phyloP scores from a whole-genome alignment of 2,329 filamentous ascomycete species.

The Aspergillus chevalieri region DNA sequence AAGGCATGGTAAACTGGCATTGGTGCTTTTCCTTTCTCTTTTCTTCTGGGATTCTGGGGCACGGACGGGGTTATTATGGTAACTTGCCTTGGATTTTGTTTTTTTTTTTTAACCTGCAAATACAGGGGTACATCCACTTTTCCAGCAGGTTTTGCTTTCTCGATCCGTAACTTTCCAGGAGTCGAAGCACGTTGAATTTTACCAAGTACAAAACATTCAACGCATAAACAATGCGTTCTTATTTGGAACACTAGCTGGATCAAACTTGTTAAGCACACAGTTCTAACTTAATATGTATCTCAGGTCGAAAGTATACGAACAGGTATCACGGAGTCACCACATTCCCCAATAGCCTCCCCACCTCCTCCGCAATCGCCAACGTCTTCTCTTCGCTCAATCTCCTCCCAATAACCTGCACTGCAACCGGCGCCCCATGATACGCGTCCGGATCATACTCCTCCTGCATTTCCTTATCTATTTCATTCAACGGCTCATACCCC shows the following conservation, averaged over 20 bases:
- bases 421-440: constrained; percentile 40
- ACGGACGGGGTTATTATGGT: background rate
- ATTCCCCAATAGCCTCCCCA: constrained; percentile 28
- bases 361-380: constrained; percentile 34
- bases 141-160: no score
- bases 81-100: no score
- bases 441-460: constrained; percentile 42
- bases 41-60: background rate
- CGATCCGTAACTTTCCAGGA: no score
- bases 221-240: no score
- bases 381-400: constrained; percentile 43
- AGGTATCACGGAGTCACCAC: constrained; percentile 7
- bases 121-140: no score
- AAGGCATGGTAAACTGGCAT: background rate
- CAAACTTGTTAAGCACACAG: no score
- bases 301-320: no score
- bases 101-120: no score
- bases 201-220: no score
- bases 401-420: constrained; percentile 40
- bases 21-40: background rate
- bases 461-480: constrained; percentile 38
- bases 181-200: no score
- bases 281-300: no score
- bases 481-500: constrained; percentile 20
- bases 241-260: no score